phyloP scores from a whole-genome alignment of 2,329 filamentous ascomycete species.

The Stagonosporopsis rhizophila region DNA sequence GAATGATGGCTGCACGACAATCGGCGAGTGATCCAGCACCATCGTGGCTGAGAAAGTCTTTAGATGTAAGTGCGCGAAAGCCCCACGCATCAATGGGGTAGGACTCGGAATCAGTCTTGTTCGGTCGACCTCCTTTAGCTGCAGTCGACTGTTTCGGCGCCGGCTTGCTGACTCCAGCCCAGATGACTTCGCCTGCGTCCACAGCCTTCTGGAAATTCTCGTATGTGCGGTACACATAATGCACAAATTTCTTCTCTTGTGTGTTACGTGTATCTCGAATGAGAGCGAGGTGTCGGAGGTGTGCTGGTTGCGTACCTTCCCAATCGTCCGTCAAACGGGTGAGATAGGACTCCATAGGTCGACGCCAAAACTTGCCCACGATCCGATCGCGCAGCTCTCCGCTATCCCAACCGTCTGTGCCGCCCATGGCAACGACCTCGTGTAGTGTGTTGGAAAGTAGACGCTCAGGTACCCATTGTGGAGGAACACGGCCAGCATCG shows the following conservation, averaged over 20 bases:
- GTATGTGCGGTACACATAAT: constrained; percentile 64
- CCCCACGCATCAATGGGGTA: constrained; percentile 40
- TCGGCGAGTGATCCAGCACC: constrained; percentile 39
- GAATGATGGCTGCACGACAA: constrained; percentile 30
- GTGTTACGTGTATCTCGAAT: constrained; percentile 61
- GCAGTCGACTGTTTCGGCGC: constrained; percentile 36
- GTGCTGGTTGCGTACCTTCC: constrained; percentile 64
- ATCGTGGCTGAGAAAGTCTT: constrained; percentile 29
- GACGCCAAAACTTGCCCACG: constrained; percentile 61
- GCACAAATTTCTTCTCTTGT: constrained; percentile 51
- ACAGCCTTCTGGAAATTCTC: constrained; percentile 62
- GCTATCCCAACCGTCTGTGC: constrained; percentile 59
- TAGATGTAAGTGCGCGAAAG: constrained; percentile 28
- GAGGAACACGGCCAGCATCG: constrained; percentile 48
- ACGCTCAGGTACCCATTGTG: constrained; percentile 63
- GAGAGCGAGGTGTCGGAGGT: constrained; percentile 64
- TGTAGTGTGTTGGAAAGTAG: constrained; percentile 61
- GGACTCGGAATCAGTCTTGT: constrained; percentile 12
- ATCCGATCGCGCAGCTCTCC: constrained; percentile 47
- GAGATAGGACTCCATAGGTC: constrained; percentile 62
- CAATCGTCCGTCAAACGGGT: constrained; percentile 62
- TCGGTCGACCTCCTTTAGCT: constrained; percentile 26
- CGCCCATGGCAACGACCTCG: constrained; percentile 56
- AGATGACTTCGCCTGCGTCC: constrained; percentile 56
- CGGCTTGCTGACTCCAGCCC: constrained; percentile 59